phyloP scores from a whole-genome alignment of 352 stramenopile genomes.

The Globisporangium spiculum region DNA sequence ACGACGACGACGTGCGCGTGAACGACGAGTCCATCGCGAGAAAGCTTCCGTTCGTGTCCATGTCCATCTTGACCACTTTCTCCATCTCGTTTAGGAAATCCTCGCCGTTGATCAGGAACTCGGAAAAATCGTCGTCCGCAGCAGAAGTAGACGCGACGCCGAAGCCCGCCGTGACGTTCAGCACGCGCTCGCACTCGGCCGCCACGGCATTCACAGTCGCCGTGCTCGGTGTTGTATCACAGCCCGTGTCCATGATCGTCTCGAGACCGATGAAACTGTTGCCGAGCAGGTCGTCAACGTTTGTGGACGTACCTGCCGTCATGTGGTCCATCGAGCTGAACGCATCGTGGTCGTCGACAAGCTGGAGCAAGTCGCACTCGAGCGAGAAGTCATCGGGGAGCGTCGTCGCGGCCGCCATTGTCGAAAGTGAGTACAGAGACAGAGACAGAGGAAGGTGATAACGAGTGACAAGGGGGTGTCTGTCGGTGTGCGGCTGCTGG shows the following conservation, averaged over 20 bases:
- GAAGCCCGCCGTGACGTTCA: constrained; percentile 19
- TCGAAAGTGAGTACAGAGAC: not conserved
- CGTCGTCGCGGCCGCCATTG: constrained; percentile 20
- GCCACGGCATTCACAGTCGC: not conserved
- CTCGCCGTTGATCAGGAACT: constrained; percentile 54
- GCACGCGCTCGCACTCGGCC: constrained; percentile 15
- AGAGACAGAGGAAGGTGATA: not conserved
- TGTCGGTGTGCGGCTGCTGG: not conserved
- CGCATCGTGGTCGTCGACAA: constrained; percentile 28
- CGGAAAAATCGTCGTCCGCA: constrained; percentile 30
- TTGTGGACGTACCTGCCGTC: not conserved
- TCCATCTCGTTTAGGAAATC: constrained; percentile 58
- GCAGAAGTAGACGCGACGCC: not conserved
- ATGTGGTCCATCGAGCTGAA: not conserved
- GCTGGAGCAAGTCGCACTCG: constrained; percentile 36
- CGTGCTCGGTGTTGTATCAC: not conserved
- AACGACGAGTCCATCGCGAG: constrained; percentile 10
- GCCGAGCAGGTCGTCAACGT: constrained; percentile 29
- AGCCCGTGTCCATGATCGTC: constrained; percentile 5
- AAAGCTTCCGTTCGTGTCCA: constrained; percentile 16
- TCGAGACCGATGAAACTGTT: constrained; percentile 22
- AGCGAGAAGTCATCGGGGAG: constrained; percentile 31
- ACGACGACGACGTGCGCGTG: constrained; percentile 5
- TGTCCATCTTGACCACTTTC: constrained; percentile 44
- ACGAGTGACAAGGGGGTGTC: not conserved